Conservation (phyloP, 768 basidiomycete species). For the Coprinopsis marcescibilis region DNA sequence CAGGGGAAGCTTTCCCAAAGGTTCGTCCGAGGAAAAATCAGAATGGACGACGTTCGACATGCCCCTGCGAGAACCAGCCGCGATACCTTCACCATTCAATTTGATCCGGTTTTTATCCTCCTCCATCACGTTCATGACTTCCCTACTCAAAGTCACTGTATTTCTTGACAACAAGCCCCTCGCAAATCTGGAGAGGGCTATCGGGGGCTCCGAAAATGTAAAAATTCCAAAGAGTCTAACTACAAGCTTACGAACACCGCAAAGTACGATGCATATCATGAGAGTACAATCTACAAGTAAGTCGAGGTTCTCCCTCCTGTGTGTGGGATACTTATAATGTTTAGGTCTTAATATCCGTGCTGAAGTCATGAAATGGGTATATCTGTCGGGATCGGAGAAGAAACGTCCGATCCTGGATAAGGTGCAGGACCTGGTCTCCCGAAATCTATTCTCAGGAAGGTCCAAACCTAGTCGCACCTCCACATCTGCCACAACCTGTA, state of each 20-base stretch:
- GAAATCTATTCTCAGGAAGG: conserved; percentile 33
- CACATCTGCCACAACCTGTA: conserved; percentile 27
- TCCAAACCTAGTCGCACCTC: conserved; percentile 28
- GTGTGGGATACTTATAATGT: conserved; percentile 4
- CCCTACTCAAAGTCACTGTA: conserved; percentile 70
- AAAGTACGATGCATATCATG: conserved; percentile 62
- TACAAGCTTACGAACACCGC: conserved; percentile 45
- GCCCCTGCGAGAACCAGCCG: conserved; percentile 71
- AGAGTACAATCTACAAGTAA: conserved; percentile 57
- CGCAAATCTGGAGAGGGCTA: conserved; percentile 57
- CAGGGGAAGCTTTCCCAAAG: conserved; percentile 65
- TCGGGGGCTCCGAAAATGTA: conserved; percentile 45
- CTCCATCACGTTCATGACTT: conserved; percentile 88
- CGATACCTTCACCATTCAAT: conserved; percentile 81
- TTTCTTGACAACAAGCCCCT: conserved; percentile 77
- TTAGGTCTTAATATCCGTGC: conserved; percentile 74
- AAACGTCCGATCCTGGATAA: conserved; percentile 27
- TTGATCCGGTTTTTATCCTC: conserved; percentile 86
- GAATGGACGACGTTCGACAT: conserved; percentile 90
- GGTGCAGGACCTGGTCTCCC: conserved; percentile 43
- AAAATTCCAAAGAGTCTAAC: conserved; percentile 53
- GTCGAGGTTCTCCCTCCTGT: conserved; percentile 7
- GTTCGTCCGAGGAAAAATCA: conserved; percentile 21
- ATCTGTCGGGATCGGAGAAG: conserved; percentile 59
- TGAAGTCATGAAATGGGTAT: conserved; percentile 74